Evolutionary conservation across 2,329 filamentous ascomycete genomes (phyloP).

Genomic region (Talaromyces amestolkiae): DNA sequence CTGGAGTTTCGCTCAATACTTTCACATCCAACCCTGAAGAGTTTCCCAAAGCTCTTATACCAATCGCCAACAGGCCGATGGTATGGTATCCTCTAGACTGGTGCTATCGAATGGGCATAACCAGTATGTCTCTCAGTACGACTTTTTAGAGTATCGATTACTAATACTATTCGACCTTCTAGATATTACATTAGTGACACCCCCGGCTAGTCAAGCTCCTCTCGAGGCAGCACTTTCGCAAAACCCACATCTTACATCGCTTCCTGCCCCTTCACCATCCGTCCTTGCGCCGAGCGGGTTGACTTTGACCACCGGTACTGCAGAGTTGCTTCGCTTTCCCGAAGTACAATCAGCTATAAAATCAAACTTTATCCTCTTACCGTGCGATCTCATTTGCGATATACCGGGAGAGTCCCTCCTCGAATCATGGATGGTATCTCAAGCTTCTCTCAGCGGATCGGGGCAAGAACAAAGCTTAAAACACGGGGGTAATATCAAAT

Average conservation of each 20-base stretch:
- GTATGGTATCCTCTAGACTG: conserved; percentile 51
- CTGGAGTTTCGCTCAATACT: conserved; percentile 50
- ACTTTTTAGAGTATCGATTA: neutral
- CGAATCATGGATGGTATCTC: conserved; percentile 88
- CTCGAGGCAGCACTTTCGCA: conserved; percentile 49
- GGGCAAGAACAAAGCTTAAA: conserved; percentile 46
- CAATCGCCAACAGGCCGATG: conserved; percentile 52
- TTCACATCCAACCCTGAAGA: conserved; percentile 51
- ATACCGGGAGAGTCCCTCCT: conserved; percentile 77
- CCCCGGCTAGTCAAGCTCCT: conserved; percentile 42
- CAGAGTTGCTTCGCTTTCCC: conserved; percentile 78
- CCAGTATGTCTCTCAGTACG: conserved; percentile 29
- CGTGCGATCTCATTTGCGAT: conserved; percentile 91
- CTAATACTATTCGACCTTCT: neutral
- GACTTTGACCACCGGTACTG: conserved; percentile 82
- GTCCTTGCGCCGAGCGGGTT: conserved; percentile 75
- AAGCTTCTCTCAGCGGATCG: conserved; percentile 65
- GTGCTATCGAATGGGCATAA: conserved; percentile 50
- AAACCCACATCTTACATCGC: conserved; percentile 51
- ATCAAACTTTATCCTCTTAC: conserved; percentile 83
- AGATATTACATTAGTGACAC: conserved; percentile 51
- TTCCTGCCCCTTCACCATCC: conserved; percentile 53
- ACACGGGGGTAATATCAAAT: conserved; percentile 39
- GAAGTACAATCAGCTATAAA: conserved; percentile 77
- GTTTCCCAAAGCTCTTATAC: conserved; percentile 50